These are phyloP conservation scores for Priceomyces melissophilus DNA, from an alignment of 805 yeast species.

Conservation along the genomic window DNA sequence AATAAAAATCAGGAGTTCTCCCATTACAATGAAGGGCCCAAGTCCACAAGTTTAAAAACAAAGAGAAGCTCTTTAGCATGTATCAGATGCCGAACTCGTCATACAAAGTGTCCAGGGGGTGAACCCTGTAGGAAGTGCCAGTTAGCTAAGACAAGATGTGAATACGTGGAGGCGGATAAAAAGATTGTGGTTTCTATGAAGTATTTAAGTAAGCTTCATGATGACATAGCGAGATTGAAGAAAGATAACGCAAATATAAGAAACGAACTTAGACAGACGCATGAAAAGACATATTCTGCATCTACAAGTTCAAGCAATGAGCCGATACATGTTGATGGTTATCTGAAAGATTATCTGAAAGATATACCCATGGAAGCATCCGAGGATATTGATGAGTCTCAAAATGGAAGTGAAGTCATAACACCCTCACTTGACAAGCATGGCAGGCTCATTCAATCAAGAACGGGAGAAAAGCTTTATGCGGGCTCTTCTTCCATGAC, in stretches of 20 bases:
- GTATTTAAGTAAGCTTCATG: conserved; percentile 64
- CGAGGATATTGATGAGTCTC: background rate
- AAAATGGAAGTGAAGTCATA: conserved; percentile 44
- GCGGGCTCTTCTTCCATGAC: conserved; percentile 86
- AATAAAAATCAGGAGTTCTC: background rate
- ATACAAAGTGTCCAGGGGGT: conserved; percentile 76
- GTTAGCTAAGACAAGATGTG: conserved; percentile 56
- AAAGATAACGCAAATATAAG: conserved; percentile 61
- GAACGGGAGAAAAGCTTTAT: conserved; percentile 72
- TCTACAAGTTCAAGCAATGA: background rate
- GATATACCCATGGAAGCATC: too few relatives aligned
- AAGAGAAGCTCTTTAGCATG: conserved; percentile 47
- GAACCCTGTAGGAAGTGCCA: conserved; percentile 67
- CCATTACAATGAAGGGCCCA: background rate
- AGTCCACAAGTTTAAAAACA: conserved; percentile 9
- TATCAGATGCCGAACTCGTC: conserved; percentile 65
- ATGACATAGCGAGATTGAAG: conserved; percentile 61
- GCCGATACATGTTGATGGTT: too few relatives aligned
- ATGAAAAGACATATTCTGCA: conserved; percentile 6
- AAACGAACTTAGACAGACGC: conserved; percentile 34
- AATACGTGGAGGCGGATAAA: conserved; percentile 67
- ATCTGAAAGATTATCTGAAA: too few relatives aligned
- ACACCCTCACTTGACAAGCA: conserved; percentile 70
- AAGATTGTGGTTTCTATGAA: conserved; percentile 72
- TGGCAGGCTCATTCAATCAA: conserved; percentile 67